Percentiles rank a stretch among this genome's conserved stretches.
These are phyloP conservation scores for Boletellus ananas DNA, from an alignment of 768 basidiomycete genomes.

Conservation along the genomic window DNA sequence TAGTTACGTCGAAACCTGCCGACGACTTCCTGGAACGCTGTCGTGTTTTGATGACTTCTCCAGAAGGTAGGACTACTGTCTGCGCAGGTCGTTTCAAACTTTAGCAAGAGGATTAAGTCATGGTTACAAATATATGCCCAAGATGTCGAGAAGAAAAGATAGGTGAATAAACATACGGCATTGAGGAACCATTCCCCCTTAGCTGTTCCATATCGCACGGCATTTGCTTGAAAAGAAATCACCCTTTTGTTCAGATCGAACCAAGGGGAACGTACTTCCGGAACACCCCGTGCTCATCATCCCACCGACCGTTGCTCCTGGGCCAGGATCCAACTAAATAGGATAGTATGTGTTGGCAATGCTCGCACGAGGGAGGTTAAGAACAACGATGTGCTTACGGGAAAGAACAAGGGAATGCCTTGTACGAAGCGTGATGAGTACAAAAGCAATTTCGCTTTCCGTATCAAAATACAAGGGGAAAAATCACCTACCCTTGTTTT, in stretches of 20 bases:
- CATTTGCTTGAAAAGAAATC: slow-evolving; percentile 48
- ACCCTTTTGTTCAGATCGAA: slow-evolving; percentile 14
- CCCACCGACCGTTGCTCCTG: slow-evolving; percentile 78
- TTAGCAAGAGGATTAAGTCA: slow-evolving; percentile 1
- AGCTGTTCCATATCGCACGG: slow-evolving; percentile 84
- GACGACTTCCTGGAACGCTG: slow-evolving; percentile 76
- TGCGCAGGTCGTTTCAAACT: slow-evolving; percentile 23
- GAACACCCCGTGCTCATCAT: slow-evolving; percentile 87
- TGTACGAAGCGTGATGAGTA: neutral
- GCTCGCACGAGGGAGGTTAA: neutral
- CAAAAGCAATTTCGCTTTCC: neutral
- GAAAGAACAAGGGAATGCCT: slow-evolving; percentile 82
- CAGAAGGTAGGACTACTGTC: slow-evolving; percentile 87
- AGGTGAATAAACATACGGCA: slow-evolving; percentile 43
- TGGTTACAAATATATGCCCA: neutral
- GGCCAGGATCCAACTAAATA: slow-evolving; percentile 67
- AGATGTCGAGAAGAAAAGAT: neutral
- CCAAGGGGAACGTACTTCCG: slow-evolving; percentile 51
- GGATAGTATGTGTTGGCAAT: neutral
- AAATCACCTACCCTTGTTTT: slow-evolving; percentile 46
- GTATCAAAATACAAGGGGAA: neutral
- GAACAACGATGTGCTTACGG: slow-evolving; percentile 40
- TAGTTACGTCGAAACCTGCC: slow-evolving; percentile 82
- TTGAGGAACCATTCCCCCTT: slow-evolving; percentile 91
- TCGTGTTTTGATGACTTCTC: slow-evolving; percentile 89